Evolutionary conservation across 352 stramenopile genomes (phyloP).

Genomic region (Labyrinthula sp.): DNA sequence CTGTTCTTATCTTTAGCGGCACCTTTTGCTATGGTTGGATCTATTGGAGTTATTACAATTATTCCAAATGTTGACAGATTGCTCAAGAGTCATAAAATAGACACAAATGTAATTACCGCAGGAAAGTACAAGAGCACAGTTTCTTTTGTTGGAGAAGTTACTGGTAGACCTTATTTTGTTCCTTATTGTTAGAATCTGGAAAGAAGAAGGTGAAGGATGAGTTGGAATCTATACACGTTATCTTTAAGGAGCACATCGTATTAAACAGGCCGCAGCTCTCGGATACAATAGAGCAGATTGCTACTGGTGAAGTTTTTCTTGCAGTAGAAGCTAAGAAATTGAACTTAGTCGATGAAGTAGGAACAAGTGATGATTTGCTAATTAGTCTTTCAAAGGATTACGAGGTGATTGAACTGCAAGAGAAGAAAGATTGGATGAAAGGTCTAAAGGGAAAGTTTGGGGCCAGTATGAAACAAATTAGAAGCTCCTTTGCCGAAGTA

Average conservation of each 20-base stretch:
- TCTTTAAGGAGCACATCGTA: slow-evolving; percentile 48
- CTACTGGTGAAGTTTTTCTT: slow-evolving; percentile 55
- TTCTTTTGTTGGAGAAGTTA: slow-evolving; percentile 50
- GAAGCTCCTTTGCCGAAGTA: too few relatives aligned
- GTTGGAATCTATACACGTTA: slow-evolving; percentile 42
- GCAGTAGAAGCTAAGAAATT: slow-evolving; percentile 42
- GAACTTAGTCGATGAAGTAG: slow-evolving; percentile 48
- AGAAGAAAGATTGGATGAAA: too few relatives aligned
- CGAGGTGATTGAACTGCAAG: slow-evolving; percentile 22
- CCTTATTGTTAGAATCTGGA: too few relatives aligned
- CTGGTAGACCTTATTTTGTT: too few relatives aligned
- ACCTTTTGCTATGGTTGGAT: slow-evolving; percentile 50
- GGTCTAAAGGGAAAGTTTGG: too few relatives aligned
- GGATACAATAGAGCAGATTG: slow-evolving; percentile 43
- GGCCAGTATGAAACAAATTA: too few relatives aligned
- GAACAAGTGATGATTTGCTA: slow-evolving; percentile 45
- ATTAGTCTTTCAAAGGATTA: slow-evolving; percentile 20
- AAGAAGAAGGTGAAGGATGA: slow-evolving; percentile 42
- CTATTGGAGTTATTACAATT: slow-evolving; percentile 50
- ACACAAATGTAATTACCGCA: slow-evolving; percentile 41
- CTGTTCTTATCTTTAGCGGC: too few relatives aligned
- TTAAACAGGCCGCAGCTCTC: slow-evolving; percentile 44
- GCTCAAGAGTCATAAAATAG: slow-evolving; percentile 47
- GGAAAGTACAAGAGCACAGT: slow-evolving; percentile 54
- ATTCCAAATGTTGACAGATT: slow-evolving; percentile 52